Evolutionary conservation across 257 asterid species (phyloP), one percentile per base, ranked within the genome.

Genomic region (Salvia miltiorrhiza): DNA sequence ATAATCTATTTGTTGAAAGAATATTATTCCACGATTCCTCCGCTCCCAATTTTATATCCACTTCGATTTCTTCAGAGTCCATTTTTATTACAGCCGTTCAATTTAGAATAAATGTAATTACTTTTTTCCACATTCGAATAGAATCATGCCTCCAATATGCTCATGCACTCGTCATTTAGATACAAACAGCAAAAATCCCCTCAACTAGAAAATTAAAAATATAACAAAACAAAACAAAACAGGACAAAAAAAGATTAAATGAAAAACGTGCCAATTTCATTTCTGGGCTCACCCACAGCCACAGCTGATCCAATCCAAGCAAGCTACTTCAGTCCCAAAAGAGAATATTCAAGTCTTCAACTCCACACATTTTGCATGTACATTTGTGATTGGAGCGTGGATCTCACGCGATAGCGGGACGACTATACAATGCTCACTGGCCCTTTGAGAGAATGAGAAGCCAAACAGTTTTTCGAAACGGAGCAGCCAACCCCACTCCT

Each of bases 281-380:
- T 49, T 53, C 2, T 53, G 10, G 60, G 17, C 60, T 57, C 50
- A 10, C 11, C 52, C 33, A n/a, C 67, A n/a, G n/a, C n/a, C n/a
- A 40, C 35, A 43, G 39, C 59, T 13, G 67, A 68, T 75, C 32
- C 17, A 9, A 4, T 13, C 75, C 60, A 12, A 47, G 58, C 60
- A 12, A 47, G 58, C 66, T 60, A 59, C 50, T 67, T 44, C 20
- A 35, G 20, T 5, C 69, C 63, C 44, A 4, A 9, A 63, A 52
- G 12, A 13, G 76, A 70, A 70, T 55, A 76, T 65, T 45, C 78
- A 43, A 26, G 41, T 45, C 13, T n/a, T 63, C 41, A 56, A 65
- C 53, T 1, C 17, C 9, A 67, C 40, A 44, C 49, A 19, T 0
- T n/a, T 12, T 49, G 65, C 56, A 26, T 39, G 76, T 26, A 39